A percentile compares a stretch with the other conserved stretches of the same genome.
These are phyloP conservation scores for Ophiocordyceps polyrhachis-furcata DNA, from an alignment of 2,329 filamentous ascomycete genomes.

Conservation along the genomic window DNA sequence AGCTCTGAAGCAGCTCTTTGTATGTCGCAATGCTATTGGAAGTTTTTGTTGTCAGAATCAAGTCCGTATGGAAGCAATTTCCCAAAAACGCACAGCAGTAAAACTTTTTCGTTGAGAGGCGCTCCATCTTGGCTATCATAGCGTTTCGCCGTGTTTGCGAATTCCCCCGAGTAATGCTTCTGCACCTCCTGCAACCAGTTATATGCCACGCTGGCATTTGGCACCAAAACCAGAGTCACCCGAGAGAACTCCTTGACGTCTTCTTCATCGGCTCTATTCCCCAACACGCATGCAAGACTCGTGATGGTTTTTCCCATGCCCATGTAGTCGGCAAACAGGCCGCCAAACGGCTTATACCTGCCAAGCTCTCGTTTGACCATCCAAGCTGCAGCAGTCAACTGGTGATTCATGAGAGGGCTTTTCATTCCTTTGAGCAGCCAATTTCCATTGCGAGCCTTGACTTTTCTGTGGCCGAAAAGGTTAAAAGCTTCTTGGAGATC, in stretches of 20 bases:
- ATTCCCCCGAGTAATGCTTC: constrained; percentile 6
- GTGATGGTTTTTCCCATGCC: constrained; percentile 55
- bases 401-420: constrained; percentile 22
- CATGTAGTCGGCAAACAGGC: constrained; percentile 43
- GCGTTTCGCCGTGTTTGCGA: background rate
- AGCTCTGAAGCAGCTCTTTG: constrained; percentile 7
- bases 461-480: constrained; percentile 6
- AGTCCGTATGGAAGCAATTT: background rate
- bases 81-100: background rate
- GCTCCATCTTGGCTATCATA: constrained; percentile 3
- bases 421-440: constrained; percentile 7
- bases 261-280: constrained; percentile 26
- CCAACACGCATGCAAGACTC: constrained; percentile 53
- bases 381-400: constrained; percentile 31
- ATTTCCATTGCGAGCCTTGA: background rate
- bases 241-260: constrained; percentile 16
- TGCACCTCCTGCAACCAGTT: constrained; percentile 14
- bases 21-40: constrained; percentile 12
- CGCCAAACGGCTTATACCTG: constrained; percentile 28
- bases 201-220: constrained; percentile 4
- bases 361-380: constrained; percentile 33
- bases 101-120: background rate
- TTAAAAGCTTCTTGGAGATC: constrained; percentile 5
- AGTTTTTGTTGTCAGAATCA: background rate
- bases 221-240: constrained; percentile 15